phyloP scores from a whole-genome alignment of 257 asterid species.

The Haberlea rhodopensis region DNA sequence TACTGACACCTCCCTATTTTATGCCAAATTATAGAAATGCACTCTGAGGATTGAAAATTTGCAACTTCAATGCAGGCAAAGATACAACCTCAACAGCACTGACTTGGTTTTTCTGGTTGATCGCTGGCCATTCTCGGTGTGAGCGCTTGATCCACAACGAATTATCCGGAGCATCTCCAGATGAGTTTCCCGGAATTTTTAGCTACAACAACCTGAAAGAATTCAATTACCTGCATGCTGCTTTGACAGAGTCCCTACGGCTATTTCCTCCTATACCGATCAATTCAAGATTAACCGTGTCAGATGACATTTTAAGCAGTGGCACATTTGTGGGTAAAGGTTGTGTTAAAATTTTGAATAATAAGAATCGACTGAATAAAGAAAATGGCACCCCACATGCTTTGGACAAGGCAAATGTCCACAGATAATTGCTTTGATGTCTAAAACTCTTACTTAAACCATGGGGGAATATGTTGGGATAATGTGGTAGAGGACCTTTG shows the following conservation, averaged over 20 bases:
- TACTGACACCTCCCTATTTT: background rate
- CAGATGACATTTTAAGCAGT: slow-evolving; percentile 24
- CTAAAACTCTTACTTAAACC: no score
- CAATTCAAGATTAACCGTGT: slow-evolving; percentile 35
- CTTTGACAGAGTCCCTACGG: slow-evolving; percentile 38
- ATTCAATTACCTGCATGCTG: slow-evolving; percentile 39
- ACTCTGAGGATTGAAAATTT: background rate
- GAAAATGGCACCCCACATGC: background rate
- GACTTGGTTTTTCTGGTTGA: slow-evolving; percentile 48
- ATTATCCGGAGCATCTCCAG: slow-evolving; percentile 19
- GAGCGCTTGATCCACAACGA: slow-evolving; percentile 30
- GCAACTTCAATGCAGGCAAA: slow-evolving; percentile 29
- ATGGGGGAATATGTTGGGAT: background rate
- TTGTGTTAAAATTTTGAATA: background rate
- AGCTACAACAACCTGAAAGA: slow-evolving; percentile 36
- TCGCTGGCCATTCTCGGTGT: slow-evolving; percentile 34
- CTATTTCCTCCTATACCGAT: slow-evolving; percentile 44
- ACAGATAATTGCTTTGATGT: no score
- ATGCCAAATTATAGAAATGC: no score
- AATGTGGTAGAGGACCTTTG: background rate
- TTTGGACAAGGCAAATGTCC: background rate
- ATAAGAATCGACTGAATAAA: background rate
- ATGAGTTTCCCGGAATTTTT: slow-evolving; percentile 7
- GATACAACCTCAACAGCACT: slow-evolving; percentile 41
- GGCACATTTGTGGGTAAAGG: slow-evolving; percentile 37